Evolutionary conservation across 2,329 filamentous ascomycete species (phyloP).

Genomic region (Calonectria pauciramosa): DNA sequence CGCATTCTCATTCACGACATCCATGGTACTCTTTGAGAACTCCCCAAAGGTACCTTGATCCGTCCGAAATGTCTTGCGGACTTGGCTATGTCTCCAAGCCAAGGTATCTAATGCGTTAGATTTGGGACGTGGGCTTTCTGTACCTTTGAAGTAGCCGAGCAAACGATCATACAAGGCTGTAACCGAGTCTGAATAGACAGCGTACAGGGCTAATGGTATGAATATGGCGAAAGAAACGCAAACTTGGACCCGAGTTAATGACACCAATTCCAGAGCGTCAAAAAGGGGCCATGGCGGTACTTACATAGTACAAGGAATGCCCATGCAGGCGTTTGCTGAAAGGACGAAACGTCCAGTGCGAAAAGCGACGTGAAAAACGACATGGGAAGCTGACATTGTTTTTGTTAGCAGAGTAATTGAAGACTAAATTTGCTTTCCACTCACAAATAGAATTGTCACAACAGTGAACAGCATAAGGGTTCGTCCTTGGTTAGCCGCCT

Average conservation of each 20-base stretch:
- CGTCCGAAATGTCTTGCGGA: not conserved
- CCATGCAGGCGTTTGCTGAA: slow-evolving; percentile 30
- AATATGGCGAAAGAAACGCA: not conserved
- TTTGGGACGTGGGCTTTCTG: not conserved
- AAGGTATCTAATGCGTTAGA: not conserved
- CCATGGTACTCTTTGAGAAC: not conserved
- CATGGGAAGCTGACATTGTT: slow-evolving; percentile 23
- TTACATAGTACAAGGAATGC: slow-evolving; percentile 13
- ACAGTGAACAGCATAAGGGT: slow-evolving; percentile 36
- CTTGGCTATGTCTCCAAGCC: not conserved
- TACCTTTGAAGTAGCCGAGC: not conserved
- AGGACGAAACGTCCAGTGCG: slow-evolving; percentile 31
- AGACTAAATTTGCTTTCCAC: not conserved
- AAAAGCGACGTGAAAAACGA: slow-evolving; percentile 37
- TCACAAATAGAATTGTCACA: slow-evolving; percentile 36
- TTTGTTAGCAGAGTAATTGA: not conserved
- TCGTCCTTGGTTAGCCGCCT: slow-evolving; percentile 26
- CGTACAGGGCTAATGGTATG: not conserved
- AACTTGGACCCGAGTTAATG: not conserved
- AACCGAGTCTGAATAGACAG: not conserved
- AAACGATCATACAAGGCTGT: not conserved
- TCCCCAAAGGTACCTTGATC: too few relatives aligned
- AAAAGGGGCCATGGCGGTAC: not conserved
- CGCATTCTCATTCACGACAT: too few relatives aligned
- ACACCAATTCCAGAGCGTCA: not conserved